Base-by-base conservation (phyloP, 345 rosid genomes). In the Turritis glabra region DNA sequence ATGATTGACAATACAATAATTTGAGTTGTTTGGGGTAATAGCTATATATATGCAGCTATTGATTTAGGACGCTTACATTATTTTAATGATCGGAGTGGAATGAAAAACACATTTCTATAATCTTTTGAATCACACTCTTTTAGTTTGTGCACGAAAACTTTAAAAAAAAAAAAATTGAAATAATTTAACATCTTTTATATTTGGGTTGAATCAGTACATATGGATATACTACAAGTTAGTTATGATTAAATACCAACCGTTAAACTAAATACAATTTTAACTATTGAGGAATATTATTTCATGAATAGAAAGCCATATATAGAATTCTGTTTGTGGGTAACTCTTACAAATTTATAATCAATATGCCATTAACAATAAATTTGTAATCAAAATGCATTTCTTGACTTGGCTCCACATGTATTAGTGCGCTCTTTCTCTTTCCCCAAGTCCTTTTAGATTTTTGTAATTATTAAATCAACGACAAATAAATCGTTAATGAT, bases 401-500 rank as follows among this genome's bases (percentile, higher is more conserved):
- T 72, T 53, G 37, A 41, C 55, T 43, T 64, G 71, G 52, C 59
- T 74, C 72, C 78, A 74, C 67, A 26, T 18, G 3, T 58, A 33
- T 29, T 10, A 19, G 58, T 57, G 67, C 67, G 9, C 19, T 57
- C 43, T 32, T 48, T 73, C 57, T 73, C 64, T 22, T 73, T 73
- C 53, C 9, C 30, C 8, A 17, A 29, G 44, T 53, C 55, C 41
- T 19, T 52, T 71, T 43, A 30, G 61, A 17, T 3, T 54, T 72
- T 23, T 30, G 47, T 64, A 73, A 73, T 64, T 33, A 54, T 54
- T 30, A 43, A 54, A 73, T 32, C 64, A 64, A 56, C 58, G 58
- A 33, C 64, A 55, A 33, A 57, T 40, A 51, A 47, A 38, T n/a
- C n/a, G 26, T 67, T 67, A 75, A 75, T 75, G 73, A 67, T 75